Base-by-base conservation (phyloP, 164 flowering plant genomes). In the Pachysandra terminalis region DNA sequence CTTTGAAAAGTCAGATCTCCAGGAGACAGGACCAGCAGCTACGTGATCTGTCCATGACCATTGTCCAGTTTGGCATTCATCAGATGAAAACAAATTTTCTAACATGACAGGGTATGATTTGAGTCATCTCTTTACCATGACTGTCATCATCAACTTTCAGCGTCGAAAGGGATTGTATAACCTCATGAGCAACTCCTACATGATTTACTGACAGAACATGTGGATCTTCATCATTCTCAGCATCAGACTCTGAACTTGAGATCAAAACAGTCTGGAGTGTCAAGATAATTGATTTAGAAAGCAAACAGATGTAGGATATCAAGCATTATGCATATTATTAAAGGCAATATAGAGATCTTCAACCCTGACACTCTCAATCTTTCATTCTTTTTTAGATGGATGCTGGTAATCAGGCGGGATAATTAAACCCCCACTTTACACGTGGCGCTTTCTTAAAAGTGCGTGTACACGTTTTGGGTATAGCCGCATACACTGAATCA, bases 1-100 rank as follows among this genome's bases (percentile, higher is more conserved):
- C 71, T 86, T 83, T 51, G 91, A 83, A 57, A 83, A 78, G 74
- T 80, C 80, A 15, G 81, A 68, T 75, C 99, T 89, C 98, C 98
- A 93, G 2, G 75, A 16, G 40, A 61, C 41, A 61, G 85, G 71
- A 75, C 56, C 68, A 60, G 75, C 32, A 5, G 57, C 66, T 32
- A 65, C 64, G 71, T 74, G 78, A 73, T 63, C 93, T 84, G 83
- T 56, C 61, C 61, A 63, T 13, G 57, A 59, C 45, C 61, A 8
- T 16, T 4, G 56, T 57, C 22, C n/a, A 40, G 32, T 70, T 51
- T 59, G 9, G 26, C 21, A 63, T 55, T 60, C 65, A 61, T 56
- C 65, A 60, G 27, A 32, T 63, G 59, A 59, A 22, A 70, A 23
- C 14, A 24, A 23, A 56, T 26, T 16, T 24, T 53, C 25, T 19